These are phyloP conservation scores for Phytophthora capsici DNA, from an alignment of 352 stramenopile genomes.

Conservation along the genomic window DNA sequence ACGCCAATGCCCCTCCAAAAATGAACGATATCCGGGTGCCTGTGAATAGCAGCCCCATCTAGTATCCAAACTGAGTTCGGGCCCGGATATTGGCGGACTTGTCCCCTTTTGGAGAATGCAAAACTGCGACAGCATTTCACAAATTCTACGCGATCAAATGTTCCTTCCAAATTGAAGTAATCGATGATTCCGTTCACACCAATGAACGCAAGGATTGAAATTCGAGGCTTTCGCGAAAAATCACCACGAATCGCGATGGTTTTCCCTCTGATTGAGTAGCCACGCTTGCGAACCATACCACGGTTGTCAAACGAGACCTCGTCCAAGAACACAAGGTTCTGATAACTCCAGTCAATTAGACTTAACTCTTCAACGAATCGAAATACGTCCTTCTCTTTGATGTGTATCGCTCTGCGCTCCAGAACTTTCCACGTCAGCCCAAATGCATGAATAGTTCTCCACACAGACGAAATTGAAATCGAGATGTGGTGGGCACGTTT, in stretches of 20 bases:
- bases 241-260: no score
- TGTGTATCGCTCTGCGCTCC: conserved; percentile 27
- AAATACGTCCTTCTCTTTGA: conserved; percentile 32
- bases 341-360: conserved; percentile 21
- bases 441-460: conserved; percentile 18
- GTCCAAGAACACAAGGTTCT: conserved; percentile 25
- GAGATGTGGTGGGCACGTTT: not conserved
- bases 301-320: conserved; percentile 40
- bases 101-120: not conserved
- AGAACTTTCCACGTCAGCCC: conserved; percentile 38
- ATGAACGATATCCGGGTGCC: not conserved
- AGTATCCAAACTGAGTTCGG: not conserved
- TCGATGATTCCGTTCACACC: conserved; percentile 28
- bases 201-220: conserved; percentile 22
- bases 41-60: not conserved
- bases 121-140: not conserved
- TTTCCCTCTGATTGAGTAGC: conserved; percentile 21
- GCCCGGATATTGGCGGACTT: not conserved
- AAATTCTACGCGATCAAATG: not conserved
- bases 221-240: conserved; percentile 27
- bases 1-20: not conserved
- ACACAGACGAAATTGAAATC: conserved; percentile 9
- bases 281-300: conserved; percentile 34
- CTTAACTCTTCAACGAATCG: conserved; percentile 29
- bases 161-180: conserved; percentile 2